Percentiles rank a stretch among this genome's conserved stretches.
These are phyloP conservation scores for Marchantia paleacea DNA, from an alignment of 225 moss, liverwort and hornwort genomes.

Conservation along the genomic window DNA sequence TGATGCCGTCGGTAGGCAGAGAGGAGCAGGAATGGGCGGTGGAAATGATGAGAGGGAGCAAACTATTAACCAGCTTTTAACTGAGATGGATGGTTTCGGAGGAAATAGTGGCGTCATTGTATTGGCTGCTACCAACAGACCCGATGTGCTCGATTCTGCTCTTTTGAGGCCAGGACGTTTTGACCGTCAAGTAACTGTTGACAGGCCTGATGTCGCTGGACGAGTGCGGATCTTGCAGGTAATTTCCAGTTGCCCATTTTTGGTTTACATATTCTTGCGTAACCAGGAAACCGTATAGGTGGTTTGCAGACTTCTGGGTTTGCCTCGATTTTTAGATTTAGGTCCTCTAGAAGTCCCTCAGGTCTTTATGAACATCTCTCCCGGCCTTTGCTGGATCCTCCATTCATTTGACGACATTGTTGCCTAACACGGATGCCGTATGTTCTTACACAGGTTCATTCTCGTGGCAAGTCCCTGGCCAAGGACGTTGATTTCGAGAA, in stretches of 20 bases:
- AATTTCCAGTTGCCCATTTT: too few relatives aligned
- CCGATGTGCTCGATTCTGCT: slow-evolving; percentile 52
- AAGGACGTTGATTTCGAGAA: slow-evolving; percentile 86
- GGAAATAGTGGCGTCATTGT: slow-evolving; percentile 58
- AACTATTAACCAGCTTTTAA: slow-evolving; percentile 52
- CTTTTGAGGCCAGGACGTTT: slow-evolving; percentile 52
- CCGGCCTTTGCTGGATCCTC: not conserved
- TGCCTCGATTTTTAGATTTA: not conserved
- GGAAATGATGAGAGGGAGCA: slow-evolving; percentile 59
- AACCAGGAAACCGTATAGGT: too few relatives aligned
- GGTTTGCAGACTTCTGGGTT: too few relatives aligned
- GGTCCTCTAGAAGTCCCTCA: not conserved
- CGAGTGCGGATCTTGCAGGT: slow-evolving; percentile 51
- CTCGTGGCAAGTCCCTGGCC: slow-evolving; percentile 64
- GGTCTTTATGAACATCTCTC: not conserved
- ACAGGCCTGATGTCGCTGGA: slow-evolving; percentile 52
- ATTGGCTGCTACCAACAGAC: slow-evolving; percentile 50
- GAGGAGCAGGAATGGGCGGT: slow-evolving; percentile 58
- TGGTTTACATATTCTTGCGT: too few relatives aligned
- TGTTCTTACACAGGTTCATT: slow-evolving; percentile 42
- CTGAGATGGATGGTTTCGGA: slow-evolving; percentile 54
- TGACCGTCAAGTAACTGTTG: slow-evolving; percentile 53
- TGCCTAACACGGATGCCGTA: not conserved
- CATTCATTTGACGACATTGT: not conserved
- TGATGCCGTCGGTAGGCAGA: slow-evolving; percentile 55